A percentile compares a stretch with the other conserved stretches of the same genome.
These are phyloP conservation scores for Lasiodiplodia hormozganensis DNA, from an alignment of 2,329 filamentous ascomycete species.

Conservation along the genomic window DNA sequence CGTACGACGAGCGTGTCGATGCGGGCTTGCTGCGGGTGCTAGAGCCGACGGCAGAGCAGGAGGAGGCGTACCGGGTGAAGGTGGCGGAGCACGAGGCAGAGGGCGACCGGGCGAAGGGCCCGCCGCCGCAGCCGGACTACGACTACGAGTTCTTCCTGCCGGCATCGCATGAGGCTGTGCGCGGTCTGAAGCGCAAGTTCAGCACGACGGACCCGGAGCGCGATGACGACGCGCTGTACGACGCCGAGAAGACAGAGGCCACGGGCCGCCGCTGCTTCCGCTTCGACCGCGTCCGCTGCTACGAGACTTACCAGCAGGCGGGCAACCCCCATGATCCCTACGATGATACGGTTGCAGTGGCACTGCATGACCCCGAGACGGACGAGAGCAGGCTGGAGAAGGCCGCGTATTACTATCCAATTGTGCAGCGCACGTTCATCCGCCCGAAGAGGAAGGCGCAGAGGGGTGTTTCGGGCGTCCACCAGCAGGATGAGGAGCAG, in stretches of 20 bases:
- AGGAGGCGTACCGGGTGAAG: conserved; percentile 37
- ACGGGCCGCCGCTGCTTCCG: conserved; percentile 53
- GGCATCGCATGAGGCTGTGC: conserved; percentile 54
- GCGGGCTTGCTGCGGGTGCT: conserved; percentile 60
- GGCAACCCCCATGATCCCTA: conserved; percentile 60
- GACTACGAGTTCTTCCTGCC: conserved; percentile 68
- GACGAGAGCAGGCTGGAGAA: conserved; percentile 49
- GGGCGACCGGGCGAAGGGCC: conserved; percentile 48
- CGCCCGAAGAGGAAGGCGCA: conserved; percentile 56
- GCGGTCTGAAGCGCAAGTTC: conserved; percentile 63
- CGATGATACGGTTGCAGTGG: conserved; percentile 63
- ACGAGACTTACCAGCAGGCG: conserved; percentile 63
- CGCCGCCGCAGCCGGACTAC: conserved; percentile 61
- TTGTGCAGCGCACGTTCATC: conserved; percentile 63
- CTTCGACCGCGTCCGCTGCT: conserved; percentile 65
- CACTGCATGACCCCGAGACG: conserved; percentile 60
- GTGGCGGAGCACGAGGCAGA: conserved; percentile 46
- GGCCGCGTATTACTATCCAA: conserved; percentile 69
- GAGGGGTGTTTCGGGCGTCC: conserved; percentile 48
- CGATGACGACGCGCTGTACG: conserved; percentile 48
- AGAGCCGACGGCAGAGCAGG: conserved; percentile 57
- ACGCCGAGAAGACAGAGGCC: conserved; percentile 49
- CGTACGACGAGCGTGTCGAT: conserved; percentile 66
- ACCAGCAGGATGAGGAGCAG: conserved; percentile 47
- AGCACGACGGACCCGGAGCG: conserved; percentile 62